Evolutionary conservation across 805 yeast species (phyloP), one percentile per base, ranked within the genome.

Genomic region (Yamadazyma paraphyllophila): DNA sequence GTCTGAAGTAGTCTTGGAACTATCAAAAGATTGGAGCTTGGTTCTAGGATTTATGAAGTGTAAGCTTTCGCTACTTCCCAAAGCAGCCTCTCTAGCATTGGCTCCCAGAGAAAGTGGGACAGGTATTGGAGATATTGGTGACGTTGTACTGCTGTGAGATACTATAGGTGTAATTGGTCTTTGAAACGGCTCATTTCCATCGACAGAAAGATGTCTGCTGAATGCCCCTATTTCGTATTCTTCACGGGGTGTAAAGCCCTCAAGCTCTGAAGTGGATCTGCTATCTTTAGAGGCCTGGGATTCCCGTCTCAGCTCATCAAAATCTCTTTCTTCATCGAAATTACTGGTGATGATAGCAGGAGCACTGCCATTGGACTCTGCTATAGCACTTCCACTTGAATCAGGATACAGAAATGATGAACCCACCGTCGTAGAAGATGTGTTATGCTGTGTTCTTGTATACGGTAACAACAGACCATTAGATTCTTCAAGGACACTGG

Each of bases 101-200:
- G 66, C 63, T 41, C 59, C 54, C 39, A 61, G 65, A 9, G 67
- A 62, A 2, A 56, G 60, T 0, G 68, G 66, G 6, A 65, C 54
- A 1, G 50, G 45, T 2, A 63, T 62, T 3, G 69, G 69, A 0
- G 64, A 54, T 2, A 45, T 36, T 3, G 54, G 48, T 2, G 50
- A 42, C 10, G 49, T 34, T 2, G 43, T 34, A 24, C 50, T 47
- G 3, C 47, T 45, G 17, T 42, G 51, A 11, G 54, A 48, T 5
- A 40, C 10, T 5, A 37, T 41, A 5, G 48, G 44, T 7, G 48
- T 44, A 1, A 44, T 39, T 10, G 47, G 47, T 12, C 33, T 25
- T n/a, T 44, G 46, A 29, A 44, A 33, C 24, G 15, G 7, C 3
- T 32, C 46, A 20, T 35, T 43, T 14, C 33, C 38, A 24, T 35